Percentiles rank a stretch among this genome's conserved stretches.
Conservation (phyloP, 805 yeast species). For the Suhomyces xylopsoci region DNA sequence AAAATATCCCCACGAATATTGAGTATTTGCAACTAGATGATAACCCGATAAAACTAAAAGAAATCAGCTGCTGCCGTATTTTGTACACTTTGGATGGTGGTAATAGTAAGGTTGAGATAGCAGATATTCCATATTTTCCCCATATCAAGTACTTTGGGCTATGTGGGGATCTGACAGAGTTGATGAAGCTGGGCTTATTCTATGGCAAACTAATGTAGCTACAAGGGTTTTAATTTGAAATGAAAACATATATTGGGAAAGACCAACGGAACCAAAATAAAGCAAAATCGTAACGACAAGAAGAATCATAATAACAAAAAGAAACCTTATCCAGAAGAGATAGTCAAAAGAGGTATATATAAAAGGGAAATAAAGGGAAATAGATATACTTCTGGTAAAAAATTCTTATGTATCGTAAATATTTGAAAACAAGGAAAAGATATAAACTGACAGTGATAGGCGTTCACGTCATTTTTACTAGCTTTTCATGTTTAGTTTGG, state of each 20-base stretch:
- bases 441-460: neutral
- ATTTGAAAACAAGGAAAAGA: neutral
- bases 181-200: conserved; percentile 8
- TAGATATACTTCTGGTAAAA: neutral
- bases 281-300: neutral
- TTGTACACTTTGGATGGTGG: neutral
- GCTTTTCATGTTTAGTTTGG: conserved; percentile 5
- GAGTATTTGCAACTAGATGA: conserved; percentile 2
- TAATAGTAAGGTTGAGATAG: neutral
- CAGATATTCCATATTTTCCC: conserved; percentile 8
- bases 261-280: neutral
- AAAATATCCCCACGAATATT: conserved; percentile 5
- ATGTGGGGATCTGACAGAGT: conserved; percentile 9
- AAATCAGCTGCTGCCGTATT: neutral
- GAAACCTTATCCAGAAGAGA: neutral
- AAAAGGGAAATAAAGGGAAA: neutral
- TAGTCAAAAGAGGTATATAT: neutral
- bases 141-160: conserved; percentile 7
- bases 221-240: neutral
- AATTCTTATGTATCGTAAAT: neutral
- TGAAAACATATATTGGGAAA: neutral
- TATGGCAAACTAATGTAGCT: neutral
- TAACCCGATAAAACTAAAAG: conserved; percentile 1
- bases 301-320: neutral
- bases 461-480: neutral